These are phyloP conservation scores for Sphaerulina vaccinii DNA, from an alignment of 2,329 filamentous ascomycete genomes.

Conservation along the genomic window DNA sequence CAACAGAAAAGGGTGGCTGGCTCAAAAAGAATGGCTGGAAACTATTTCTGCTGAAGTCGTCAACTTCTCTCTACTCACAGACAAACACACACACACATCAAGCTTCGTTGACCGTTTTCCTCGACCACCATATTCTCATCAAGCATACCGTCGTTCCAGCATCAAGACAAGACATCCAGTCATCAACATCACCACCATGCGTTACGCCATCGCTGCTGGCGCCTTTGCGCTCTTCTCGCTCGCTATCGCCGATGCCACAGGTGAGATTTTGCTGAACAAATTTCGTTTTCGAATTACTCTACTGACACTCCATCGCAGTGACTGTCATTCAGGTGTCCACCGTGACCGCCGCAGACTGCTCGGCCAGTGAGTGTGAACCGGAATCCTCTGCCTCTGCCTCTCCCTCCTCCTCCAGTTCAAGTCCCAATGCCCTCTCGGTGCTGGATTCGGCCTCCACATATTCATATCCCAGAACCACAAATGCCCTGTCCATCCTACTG, in stretches of 20 bases:
- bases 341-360: conserved; percentile 19
- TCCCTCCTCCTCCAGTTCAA: conserved; percentile 14
- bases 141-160: conserved; percentile 9
- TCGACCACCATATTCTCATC: not conserved
- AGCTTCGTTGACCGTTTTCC: not conserved
- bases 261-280: conserved; percentile 16
- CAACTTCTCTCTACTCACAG: not conserved
- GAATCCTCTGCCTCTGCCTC: conserved; percentile 8
- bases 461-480: conserved; percentile 15
- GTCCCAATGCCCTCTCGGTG: conserved; percentile 23
- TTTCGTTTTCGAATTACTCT: not conserved
- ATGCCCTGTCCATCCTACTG: conserved; percentile 25
- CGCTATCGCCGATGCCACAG: conserved; percentile 28
- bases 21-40: no score
- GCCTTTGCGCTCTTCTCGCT: conserved; percentile 28
- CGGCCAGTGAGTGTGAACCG: conserved; percentile 27
- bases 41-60: no score
- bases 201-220: conserved; percentile 28
- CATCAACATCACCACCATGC: conserved; percentile 32
- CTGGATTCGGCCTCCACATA: conserved; percentile 20
- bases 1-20: not conserved
- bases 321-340: conserved; percentile 18
- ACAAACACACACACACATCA: conserved; percentile 2
- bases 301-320: conserved; percentile 5
- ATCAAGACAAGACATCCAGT: conserved; percentile 9